Base-by-base conservation (phyloP, 495 filamentous ascomycete species). In the Peziza echinospora region DNA sequence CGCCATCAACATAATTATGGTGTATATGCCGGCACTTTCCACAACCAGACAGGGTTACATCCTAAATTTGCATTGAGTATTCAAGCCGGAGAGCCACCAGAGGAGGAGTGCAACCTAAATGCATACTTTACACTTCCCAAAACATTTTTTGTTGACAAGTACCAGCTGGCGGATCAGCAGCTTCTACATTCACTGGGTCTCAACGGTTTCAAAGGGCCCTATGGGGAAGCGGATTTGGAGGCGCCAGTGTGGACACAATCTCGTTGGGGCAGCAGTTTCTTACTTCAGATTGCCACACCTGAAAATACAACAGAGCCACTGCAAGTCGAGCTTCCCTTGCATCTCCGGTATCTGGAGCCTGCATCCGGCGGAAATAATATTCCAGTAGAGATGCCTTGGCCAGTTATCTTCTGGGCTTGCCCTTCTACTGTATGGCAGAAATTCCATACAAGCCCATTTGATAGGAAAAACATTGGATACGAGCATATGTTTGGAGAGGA, bases 331-430 rank as follows among this genome's bases (percentile, higher is more conserved):
- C 71, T 97, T 26, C 91, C 89, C 0, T 68, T 92, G 9, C 91
- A 97, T 55, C 69, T 93, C 2, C 80, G 87, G 23, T 96, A 96
- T 53, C 66, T 89, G n/a, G 61, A 64, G 39, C 64, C 68, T 5
- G 74, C 75, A 2, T 69, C 75, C 45, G 52, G 53, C n/a, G 34
- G 40, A 11, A 51, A 54, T 0, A 49, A 51, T 10, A 54, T 74
- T 3, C 51, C 71, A 17, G 62, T 93, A 0, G 78, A 83, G 0
- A 71, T 72, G 51, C 47, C 56, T 16, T 77, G 69, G 69, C 91
- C 85, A 3, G 71, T 76, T 2, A 71, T 94, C 1, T 96, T 97
- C 67, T 96, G 87, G 87, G 89, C 85, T 1, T 97, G 89, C 58
- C 67, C 69, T 2, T 47, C 71, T 74, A 30, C 1, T 2, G 79